Evolutionary conservation across 2,329 filamentous ascomycete species (phyloP).

Genomic region (Ophiostoma montium): DNA sequence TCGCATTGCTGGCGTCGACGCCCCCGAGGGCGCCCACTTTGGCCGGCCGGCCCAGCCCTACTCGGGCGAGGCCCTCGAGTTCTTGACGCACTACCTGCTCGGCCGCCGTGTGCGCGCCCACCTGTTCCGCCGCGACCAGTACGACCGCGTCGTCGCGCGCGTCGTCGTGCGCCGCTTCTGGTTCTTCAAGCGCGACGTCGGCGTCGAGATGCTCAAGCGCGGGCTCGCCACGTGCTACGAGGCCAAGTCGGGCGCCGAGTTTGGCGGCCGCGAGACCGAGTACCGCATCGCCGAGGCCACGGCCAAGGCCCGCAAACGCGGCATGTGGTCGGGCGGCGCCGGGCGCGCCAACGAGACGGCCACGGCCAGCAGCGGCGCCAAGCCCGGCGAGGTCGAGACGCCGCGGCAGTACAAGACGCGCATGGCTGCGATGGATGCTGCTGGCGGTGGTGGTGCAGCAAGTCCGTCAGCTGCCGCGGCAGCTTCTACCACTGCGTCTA

Average conservation of each 20-base stretch:
- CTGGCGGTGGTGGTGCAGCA: background rate
- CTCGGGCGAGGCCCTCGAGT: constrained; percentile 64
- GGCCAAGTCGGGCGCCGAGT: constrained; percentile 79
- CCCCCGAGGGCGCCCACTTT: constrained; percentile 86
- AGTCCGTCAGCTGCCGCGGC: background rate
- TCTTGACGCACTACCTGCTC: constrained; percentile 61
- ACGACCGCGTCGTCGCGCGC: constrained; percentile 77
- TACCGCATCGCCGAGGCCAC: constrained; percentile 53
- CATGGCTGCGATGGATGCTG: constrained; percentile 22
- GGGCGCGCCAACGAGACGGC: constrained; percentile 30
- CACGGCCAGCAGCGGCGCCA: constrained; percentile 25
- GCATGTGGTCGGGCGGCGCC: constrained; percentile 60
- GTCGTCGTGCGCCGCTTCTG: constrained; percentile 55
- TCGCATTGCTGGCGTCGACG: constrained; percentile 82
- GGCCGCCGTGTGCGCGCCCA: constrained; percentile 66
- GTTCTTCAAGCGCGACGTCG: constrained; percentile 64
- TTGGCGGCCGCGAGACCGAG: constrained; percentile 52
- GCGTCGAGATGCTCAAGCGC: constrained; percentile 72
- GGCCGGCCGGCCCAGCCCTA: constrained; percentile 77
- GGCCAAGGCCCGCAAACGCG: constrained; percentile 50
- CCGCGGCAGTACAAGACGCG: constrained; percentile 74
- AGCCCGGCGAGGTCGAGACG: constrained; percentile 47
- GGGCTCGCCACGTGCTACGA: constrained; percentile 89
- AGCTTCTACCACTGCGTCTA: too few relatives aligned
- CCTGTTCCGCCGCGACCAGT: constrained; percentile 78